Evolutionary conservation across 2,329 filamentous ascomycete genomes (phyloP), one percentile per base, ranked within the genome.

Genomic region (Zasmidium cellare): DNA sequence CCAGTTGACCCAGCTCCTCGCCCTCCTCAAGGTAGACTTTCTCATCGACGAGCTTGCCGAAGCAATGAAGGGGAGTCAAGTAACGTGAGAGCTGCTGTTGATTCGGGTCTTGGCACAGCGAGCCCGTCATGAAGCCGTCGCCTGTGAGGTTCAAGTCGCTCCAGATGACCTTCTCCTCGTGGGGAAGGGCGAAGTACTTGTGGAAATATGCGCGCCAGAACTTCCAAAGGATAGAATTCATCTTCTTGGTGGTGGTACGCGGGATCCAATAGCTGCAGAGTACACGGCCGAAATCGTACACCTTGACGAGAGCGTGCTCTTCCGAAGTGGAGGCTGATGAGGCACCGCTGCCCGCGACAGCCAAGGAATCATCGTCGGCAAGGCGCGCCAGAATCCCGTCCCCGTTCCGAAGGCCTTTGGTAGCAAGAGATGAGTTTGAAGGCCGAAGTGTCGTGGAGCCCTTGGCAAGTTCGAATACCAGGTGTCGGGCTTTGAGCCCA

Each of bases 241-340:
- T 24, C 2, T 67, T 62, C 18, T 48, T 24, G 6, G 64, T 68
- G 11, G 66, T 68, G 12, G 59, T 35, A 18, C 60, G 62, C 9
- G 63, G 56, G 2, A 62, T 53, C 71, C 69, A 72, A 51, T 65
- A 72, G 2, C 57, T 59, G 45, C 69, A 68, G 1, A 24, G 19
- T 16, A 64, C 20, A 1, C 18, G 3, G 5, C 46, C 14, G 11
- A 41, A 1, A 1, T 23, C 7, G 38, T 62, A 68, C 9, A 67
- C 62, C 45, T 67, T 68, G 56, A 68, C 51, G 3, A 67, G 49
- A 44, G 45, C 56, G 20, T 58, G 47, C 22, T 59, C 35, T 1
- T 20, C 24, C 35, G 55, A 45, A 24, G 38, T 38, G 18, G 44
- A 41, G 6, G 19, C 3, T 1, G 49, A 2, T 9, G 35, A 31